These are phyloP conservation scores for Pisolithus marmoratus DNA, from an alignment of 768 basidiomycete species.

Conservation along the genomic window DNA sequence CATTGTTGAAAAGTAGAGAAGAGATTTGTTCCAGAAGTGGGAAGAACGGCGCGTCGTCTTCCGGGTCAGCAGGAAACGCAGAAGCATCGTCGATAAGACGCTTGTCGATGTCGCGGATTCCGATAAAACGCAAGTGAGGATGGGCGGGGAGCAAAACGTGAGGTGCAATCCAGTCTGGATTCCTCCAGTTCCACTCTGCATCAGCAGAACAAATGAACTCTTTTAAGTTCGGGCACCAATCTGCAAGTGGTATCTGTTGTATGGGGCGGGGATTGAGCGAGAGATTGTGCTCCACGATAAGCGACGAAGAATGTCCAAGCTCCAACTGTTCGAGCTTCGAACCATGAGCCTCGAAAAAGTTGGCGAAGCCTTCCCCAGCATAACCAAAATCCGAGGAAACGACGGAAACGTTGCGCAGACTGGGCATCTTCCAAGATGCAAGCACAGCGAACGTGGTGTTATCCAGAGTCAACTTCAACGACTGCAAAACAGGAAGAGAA, in stretches of 20 bases:
- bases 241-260: constrained; percentile 46
- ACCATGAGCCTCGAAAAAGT: constrained; percentile 66
- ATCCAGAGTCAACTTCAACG: constrained; percentile 66
- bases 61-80: constrained; percentile 27
- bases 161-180: constrained; percentile 76
- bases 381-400: constrained; percentile 68
- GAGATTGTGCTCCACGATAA: constrained; percentile 66
- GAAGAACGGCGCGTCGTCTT: constrained; percentile 52
- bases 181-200: constrained; percentile 77
- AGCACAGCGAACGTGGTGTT: constrained; percentile 66
- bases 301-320: constrained; percentile 64
- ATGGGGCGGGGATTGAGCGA: constrained; percentile 36
- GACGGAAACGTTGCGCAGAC: constrained; percentile 57
- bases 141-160: constrained; percentile 66
- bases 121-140: constrained; percentile 57
- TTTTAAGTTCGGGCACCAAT: constrained; percentile 62
- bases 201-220: constrained; percentile 74
- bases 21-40: constrained; percentile 41
- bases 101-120: constrained; percentile 65
- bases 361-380: constrained; percentile 56
- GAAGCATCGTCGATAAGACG: constrained; percentile 44
- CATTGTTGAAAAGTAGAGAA: constrained; percentile 43
- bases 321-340: constrained; percentile 58
- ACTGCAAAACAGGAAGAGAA: constrained; percentile 55
- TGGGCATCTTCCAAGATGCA: constrained; percentile 62